A percentile compares a stretch with the other conserved stretches of the same genome.
Evolutionary conservation across 1,284 basidiomycete genomes (phyloP).

Genomic region (Sporisorium exsertum): DNA sequence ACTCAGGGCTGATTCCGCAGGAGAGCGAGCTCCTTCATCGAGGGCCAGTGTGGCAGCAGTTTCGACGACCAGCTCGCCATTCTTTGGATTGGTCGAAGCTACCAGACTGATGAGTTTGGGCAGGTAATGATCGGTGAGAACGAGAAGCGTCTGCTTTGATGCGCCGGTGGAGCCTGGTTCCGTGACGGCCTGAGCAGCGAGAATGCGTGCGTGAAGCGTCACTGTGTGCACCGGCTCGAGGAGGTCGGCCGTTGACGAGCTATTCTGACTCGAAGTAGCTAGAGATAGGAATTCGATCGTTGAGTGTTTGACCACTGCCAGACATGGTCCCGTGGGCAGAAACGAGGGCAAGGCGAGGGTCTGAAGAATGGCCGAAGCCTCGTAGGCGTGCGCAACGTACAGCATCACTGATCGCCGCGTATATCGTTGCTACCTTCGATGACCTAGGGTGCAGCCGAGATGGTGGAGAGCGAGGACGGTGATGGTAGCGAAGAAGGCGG

Average conservation of each 20-base stretch:
- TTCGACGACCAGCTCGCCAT: conserved; percentile 13
- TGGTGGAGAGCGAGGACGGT: not conserved
- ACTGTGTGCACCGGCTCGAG: conserved; percentile 37
- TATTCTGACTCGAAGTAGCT: not conserved
- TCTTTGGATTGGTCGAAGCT: conserved; percentile 5
- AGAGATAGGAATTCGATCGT: conserved; percentile 48
- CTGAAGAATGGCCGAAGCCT: conserved; percentile 43
- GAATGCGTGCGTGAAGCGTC: conserved; percentile 42
- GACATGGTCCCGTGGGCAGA: conserved; percentile 41
- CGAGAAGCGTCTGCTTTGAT: conserved; percentile 25
- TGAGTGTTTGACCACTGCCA: conserved; percentile 47
- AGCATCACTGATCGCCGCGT: conserved; percentile 28
- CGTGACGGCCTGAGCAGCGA: conserved; percentile 29
- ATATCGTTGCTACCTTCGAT: not conserved
- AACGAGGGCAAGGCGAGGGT: conserved; percentile 35
- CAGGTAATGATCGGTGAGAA: conserved; percentile 60
- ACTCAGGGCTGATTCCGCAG: conserved; percentile 52
- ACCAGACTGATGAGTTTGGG: conserved; percentile 46
- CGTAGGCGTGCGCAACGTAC: conserved; percentile 50
- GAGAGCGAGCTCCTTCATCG: conserved; percentile 51
- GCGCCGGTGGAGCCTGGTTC: conserved; percentile 9
- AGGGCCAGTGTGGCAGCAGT: conserved; percentile 44
- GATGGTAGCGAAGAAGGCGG: not conserved
- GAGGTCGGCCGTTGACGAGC: conserved; percentile 13
- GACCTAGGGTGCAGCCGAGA: not conserved